Base-by-base conservation (phyloP, 2,329 filamentous ascomycete species). In the Sporothrix euskadiensis region DNA sequence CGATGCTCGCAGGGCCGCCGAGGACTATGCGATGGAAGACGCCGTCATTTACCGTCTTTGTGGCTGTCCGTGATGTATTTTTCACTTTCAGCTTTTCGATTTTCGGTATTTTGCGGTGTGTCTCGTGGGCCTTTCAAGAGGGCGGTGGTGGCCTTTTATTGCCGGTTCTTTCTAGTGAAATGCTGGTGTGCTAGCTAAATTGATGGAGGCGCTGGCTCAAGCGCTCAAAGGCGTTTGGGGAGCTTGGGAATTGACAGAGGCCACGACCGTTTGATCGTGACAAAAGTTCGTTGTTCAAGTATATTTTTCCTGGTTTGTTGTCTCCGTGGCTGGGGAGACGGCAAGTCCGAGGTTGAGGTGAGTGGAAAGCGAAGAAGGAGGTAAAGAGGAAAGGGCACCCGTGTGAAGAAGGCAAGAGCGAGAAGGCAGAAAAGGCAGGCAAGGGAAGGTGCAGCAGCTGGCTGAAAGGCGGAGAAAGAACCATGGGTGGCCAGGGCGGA, bases 381-480 rank as follows among this genome's bases (percentile, higher is more conserved):
- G 44, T 5, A 8, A 35, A 49, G 49, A 16, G 57, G 47, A 65
- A 35, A 30, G 44, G 39, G 39, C 69, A 14, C n/a, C 41, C 30
- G 69, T 7, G 30, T 39, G 44, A n/a, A 19, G 57, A 52, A 30
- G 35, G 61, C 54, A 16, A 16, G 26, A 32, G 54, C 26, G 30
- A 49, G 10, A 65, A 63, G 49, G 54, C 26, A 57, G 26, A 32
- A 65, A 63, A 16, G n/a, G 9, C 19, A 30, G 35, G 19, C 49
- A 14, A 56, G 35, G 68, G 22, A 63, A 47, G 69, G 26, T 35
- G 39, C 49, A 10, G 41, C 41, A 44, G 39, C 12, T 63, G 56
- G 56, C 41, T 47, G 56, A 63, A 71, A 70, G 56, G 69, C 56
- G 56, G 69, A 71, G 54, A 63, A 32, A 41, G 56, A 22, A 30